Base-by-base conservation (phyloP, 306 rosid genomes). In the Adenanthera pavonina region DNA sequence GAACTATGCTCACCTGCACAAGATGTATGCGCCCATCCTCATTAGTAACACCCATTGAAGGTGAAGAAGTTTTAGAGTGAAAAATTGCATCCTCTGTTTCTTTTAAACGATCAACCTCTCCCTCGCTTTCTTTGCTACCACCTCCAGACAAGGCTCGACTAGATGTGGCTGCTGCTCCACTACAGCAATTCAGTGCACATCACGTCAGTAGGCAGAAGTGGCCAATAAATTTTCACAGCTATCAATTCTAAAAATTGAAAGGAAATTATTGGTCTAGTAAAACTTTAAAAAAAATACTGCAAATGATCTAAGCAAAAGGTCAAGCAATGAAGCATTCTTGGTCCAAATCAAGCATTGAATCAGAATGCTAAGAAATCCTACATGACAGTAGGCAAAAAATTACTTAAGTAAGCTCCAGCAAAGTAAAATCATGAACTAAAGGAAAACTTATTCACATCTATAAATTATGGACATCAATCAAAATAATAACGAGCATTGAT, bases 21-120 rank as follows among this genome's bases (percentile, higher is more conserved):
- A 84, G 65, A 53, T 85, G 90, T 74, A 87, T 51, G 79, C 91
- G 88, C 82, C 90, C 97, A 84, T 88, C 85, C 84, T 92, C 94
- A 49, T 93, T 81, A 49, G 90, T 89, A 75, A 89, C 81, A n/a
- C 91, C 95, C 64, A 78, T 77, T 10, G 94, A 91, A 82, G 75
- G 88, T 30, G 97, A 85, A 60, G 91, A 88, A 82, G 88, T 69
- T 84, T 84, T 83, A 7, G 92, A 87, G 86, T 72, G 60, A 48
- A 85, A 72, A 80, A 75, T 67, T 61, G 71, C 88, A 25, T 72
- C 85, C 74, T 73, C 90, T 0, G 74, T 65, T 43, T 60, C 81
- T 84, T 84, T 84, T 73, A 81, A 83, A 66, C 82, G 87, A 64
- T 78, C 90, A 61, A 78, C 84, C 78, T 77, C 90, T 80, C 88